Evolutionary conservation across 495 filamentous ascomycete genomes (phyloP).

Genomic region (Penicillium ochrochloron): DNA sequence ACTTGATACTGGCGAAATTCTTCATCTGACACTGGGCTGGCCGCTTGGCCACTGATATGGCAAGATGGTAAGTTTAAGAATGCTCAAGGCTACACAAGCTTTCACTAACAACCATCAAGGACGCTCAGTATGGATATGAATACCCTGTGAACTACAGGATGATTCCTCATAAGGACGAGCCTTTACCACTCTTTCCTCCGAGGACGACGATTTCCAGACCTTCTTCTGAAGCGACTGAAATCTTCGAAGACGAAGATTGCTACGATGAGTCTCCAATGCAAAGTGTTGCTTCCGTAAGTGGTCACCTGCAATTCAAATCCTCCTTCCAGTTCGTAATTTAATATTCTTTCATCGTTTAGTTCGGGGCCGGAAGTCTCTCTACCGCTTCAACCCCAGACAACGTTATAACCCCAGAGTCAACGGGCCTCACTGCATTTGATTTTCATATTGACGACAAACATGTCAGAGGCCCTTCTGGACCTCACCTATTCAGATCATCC

Average conservation of each 20-base stretch:
- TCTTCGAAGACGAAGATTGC: slow-evolving; percentile 66
- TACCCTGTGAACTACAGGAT: slow-evolving; percentile 6
- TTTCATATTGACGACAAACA: slow-evolving; percentile 47
- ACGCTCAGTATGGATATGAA: neutral
- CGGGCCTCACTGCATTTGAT: slow-evolving; percentile 37
- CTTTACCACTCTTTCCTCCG: slow-evolving; percentile 13
- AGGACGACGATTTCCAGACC: slow-evolving; percentile 3
- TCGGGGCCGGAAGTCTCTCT: slow-evolving; percentile 23
- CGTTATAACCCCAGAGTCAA: slow-evolving; percentile 22
- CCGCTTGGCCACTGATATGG: slow-evolving; percentile 10
- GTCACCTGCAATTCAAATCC: slow-evolving; percentile 10
- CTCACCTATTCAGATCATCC: slow-evolving; percentile 32
- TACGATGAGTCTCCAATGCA: slow-evolving; percentile 17
- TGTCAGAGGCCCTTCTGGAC: slow-evolving; percentile 70
- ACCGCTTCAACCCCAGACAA: slow-evolving; percentile 24
- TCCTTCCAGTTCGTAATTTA: neutral
- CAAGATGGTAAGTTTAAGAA: slow-evolving; percentile 15
- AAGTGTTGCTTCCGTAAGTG: slow-evolving; percentile 24
- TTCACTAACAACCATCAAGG: neutral
- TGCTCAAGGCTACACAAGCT: neutral
- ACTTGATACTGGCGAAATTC: neutral
- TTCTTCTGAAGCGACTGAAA: slow-evolving; percentile 68
- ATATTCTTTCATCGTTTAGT: slow-evolving; percentile 3
- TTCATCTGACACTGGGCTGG: neutral
- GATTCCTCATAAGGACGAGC: slow-evolving; percentile 15